Percentiles rank a stretch among this genome's conserved stretches.
These are phyloP conservation scores for Meyerozyma elateridarum DNA, from an alignment of 1,139 yeast genomes.

Conservation along the genomic window DNA sequence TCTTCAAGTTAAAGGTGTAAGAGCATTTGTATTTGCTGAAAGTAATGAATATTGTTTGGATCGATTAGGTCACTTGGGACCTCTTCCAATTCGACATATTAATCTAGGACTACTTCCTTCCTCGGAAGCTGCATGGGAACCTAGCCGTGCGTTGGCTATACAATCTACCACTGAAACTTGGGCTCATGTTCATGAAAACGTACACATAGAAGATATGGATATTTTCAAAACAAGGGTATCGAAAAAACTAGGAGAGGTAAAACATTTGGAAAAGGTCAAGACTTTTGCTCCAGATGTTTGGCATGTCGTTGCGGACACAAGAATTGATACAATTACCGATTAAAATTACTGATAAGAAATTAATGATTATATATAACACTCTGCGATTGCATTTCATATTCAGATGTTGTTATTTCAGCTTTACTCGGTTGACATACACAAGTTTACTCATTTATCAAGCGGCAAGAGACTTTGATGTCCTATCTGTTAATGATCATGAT, in stretches of 20 bases:
- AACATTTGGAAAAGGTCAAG: constrained; percentile 57
- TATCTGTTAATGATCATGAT: too few relatives aligned
- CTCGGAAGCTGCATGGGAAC: constrained; percentile 58
- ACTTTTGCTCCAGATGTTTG: constrained; percentile 86
- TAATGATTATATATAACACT: too few relatives aligned
- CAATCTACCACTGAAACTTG: constrained; percentile 18
- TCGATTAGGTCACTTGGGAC: constrained; percentile 30
- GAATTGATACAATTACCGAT: not conserved
- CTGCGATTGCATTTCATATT: too few relatives aligned
- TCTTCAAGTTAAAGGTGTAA: constrained; percentile 14
- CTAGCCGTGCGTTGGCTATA: constrained; percentile 29
- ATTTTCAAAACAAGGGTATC: constrained; percentile 21
- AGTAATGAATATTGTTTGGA: constrained; percentile 48
- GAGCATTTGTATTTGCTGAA: constrained; percentile 50
- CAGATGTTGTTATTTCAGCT: too few relatives aligned
- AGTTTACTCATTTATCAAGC: too few relatives aligned
- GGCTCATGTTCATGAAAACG: constrained; percentile 77
- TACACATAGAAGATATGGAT: constrained; percentile 41
- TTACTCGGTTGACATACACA: too few relatives aligned
- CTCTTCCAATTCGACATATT: constrained; percentile 48
- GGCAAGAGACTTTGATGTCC: too few relatives aligned
- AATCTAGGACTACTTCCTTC: constrained; percentile 77
- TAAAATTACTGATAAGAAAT: not conserved
- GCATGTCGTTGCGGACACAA: constrained; percentile 66
- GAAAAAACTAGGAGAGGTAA: constrained; percentile 13